These are phyloP conservation scores for Arthrobotrys iridis DNA, from an alignment of 2,329 filamentous ascomycete genomes.

Conservation along the genomic window DNA sequence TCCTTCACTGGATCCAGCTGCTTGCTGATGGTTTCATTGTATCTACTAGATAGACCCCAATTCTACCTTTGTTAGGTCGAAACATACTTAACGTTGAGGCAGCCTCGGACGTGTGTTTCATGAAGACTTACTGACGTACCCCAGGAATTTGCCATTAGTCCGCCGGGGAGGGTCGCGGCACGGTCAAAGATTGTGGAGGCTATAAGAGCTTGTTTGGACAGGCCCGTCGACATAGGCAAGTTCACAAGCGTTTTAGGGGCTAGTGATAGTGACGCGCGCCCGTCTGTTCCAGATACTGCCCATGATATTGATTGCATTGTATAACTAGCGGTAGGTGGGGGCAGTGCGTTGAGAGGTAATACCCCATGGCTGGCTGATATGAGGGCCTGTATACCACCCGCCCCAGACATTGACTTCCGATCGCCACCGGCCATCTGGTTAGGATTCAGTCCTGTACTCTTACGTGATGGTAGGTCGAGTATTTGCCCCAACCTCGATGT, in stretches of 20 bases:
- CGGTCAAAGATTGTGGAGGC: constrained; percentile 39
- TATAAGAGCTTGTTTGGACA: constrained; percentile 56
- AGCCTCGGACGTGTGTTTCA: not conserved
- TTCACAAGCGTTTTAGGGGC: constrained; percentile 55
- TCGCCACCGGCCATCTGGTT: constrained; percentile 54
- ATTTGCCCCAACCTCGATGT: constrained; percentile 73
- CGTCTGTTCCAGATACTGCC: not conserved
- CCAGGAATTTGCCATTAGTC: constrained; percentile 51
- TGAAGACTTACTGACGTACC: constrained; percentile 34
- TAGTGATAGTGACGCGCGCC: constrained; percentile 34
- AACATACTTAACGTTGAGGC: not conserved
- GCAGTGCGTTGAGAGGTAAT: constrained; percentile 71
- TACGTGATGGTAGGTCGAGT: constrained; percentile 42
- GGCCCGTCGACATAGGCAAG: constrained; percentile 55
- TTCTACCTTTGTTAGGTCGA: constrained; percentile 20
- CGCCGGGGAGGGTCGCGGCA: constrained; percentile 21
- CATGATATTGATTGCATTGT: constrained; percentile 59
- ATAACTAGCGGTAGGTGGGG: constrained; percentile 57
- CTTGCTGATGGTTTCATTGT: not conserved
- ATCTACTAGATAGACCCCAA: constrained; percentile 32
- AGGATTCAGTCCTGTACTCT: not conserved
- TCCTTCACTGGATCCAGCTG: constrained; percentile 36
- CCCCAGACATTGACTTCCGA: constrained; percentile 64
- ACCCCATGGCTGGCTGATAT: constrained; percentile 85
- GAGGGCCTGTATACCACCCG: constrained; percentile 82